Percentiles rank a stretch among this genome's conserved stretches.
Evolutionary conservation across 2,329 filamentous ascomycete genomes (phyloP).

Genomic region (Fusarium camptoceras): DNA sequence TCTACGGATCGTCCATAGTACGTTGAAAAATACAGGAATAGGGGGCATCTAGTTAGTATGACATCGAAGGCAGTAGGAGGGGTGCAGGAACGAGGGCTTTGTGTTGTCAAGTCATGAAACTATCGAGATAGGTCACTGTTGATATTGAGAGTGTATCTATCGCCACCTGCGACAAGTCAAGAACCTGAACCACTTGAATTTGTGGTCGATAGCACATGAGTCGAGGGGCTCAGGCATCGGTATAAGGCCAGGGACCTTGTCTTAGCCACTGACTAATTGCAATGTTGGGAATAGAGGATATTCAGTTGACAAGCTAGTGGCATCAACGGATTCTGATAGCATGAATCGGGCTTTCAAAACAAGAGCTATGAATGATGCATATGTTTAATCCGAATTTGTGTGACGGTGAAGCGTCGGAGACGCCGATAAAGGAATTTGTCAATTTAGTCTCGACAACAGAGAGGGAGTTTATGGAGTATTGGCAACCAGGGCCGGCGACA

Average conservation of each 20-base stretch:
- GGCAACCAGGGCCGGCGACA: neutral
- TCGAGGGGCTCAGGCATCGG: neutral
- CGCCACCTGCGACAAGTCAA: neutral
- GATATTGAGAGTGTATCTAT: neutral
- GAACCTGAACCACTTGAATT: neutral
- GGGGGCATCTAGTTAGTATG: neutral
- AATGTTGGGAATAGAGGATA: neutral
- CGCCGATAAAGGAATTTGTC: conserved; percentile 12
- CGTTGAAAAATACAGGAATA: neutral
- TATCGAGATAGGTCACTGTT: neutral
- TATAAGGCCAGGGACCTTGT: neutral
- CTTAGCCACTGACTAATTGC: neutral
- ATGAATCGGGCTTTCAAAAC: neutral
- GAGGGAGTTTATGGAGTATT: neutral
- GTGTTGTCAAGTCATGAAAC: neutral
- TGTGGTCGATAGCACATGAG: neutral
- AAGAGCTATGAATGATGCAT: neutral
- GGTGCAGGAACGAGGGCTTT: neutral
- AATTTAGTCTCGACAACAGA: conserved; percentile 4
- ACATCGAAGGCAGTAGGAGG: neutral
- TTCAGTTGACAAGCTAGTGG: neutral
- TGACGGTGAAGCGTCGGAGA: conserved; percentile 5
- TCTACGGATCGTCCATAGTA: neutral
- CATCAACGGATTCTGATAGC: conserved; percentile 3
- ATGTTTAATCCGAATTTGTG: neutral